Evolutionary conservation across 768 basidiomycete species (phyloP).

Genomic region (Xanthoconium stramineum): DNA sequence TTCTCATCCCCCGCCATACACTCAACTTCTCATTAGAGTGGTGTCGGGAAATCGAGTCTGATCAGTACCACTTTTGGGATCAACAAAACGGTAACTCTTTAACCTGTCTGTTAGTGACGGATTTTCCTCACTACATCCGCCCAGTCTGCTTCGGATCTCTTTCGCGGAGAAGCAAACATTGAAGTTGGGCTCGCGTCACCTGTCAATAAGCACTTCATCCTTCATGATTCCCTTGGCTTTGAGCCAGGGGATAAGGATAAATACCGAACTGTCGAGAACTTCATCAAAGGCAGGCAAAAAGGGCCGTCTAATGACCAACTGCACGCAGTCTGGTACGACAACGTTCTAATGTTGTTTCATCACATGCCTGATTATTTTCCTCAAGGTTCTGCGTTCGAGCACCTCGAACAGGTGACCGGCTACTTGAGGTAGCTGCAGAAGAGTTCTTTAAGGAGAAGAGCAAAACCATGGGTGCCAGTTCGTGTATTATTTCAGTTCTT

Average conservation of each 20-base stretch:
- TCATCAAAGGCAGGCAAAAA: not conserved
- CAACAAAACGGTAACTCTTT: not conserved
- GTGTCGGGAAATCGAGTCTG: not conserved
- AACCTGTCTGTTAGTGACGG: not conserved
- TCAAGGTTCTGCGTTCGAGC: not conserved
- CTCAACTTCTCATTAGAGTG: not conserved
- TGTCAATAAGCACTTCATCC: not conserved
- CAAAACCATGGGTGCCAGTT: not conserved
- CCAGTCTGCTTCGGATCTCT: not conserved
- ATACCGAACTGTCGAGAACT: not conserved
- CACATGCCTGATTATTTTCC: not conserved
- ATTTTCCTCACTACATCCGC: not conserved
- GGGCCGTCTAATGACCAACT: not conserved
- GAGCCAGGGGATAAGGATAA: not conserved
- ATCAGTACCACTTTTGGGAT: not conserved
- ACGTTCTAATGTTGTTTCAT: not conserved
- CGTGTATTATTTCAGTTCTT: not conserved
- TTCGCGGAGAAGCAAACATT: not conserved
- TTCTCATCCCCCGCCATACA: not conserved
- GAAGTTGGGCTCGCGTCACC: not conserved
- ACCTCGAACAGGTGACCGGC: not conserved
- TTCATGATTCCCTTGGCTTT: conserved; percentile 2
- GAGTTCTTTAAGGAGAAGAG: conserved; percentile 1
- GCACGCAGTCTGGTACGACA: not conserved
- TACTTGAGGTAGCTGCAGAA: not conserved